Conservation (phyloP, 331 rosid genomes). For the Quercus lobata region DNA sequence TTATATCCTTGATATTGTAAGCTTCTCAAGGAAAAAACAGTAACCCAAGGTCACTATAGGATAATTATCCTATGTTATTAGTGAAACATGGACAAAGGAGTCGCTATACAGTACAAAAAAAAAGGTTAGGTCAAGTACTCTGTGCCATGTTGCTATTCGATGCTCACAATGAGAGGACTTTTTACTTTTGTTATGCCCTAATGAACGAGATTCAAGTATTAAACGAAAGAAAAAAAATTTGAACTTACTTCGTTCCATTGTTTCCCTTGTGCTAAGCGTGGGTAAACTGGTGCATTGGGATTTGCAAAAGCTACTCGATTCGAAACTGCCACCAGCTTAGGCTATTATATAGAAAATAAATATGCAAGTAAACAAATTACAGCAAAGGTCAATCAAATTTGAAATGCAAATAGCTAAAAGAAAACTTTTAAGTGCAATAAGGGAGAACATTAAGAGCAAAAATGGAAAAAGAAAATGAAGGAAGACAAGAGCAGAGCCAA, state of each 20-base stretch:
- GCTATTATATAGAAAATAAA: slow-evolving; percentile 40
- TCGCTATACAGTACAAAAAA: neutral
- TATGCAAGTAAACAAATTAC: slow-evolving; percentile 1
- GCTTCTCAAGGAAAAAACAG: neutral
- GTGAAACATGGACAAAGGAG: neutral
- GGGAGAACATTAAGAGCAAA: no score
- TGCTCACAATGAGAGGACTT: neutral
- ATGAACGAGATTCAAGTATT: slow-evolving; percentile 4
- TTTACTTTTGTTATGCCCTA: neutral
- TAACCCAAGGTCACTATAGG: neutral
- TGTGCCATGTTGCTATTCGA: neutral
- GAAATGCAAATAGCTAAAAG: neutral
- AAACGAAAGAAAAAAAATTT: neutral
- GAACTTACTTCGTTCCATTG: slow-evolving; percentile 74
- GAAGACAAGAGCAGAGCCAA: neutral
- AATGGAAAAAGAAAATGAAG: neutral
- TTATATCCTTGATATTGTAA: neutral
- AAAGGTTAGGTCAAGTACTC: neutral
- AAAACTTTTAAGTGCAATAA: neutral
- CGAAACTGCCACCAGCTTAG: slow-evolving; percentile 76
- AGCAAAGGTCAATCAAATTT: neutral
- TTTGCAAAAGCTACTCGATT: slow-evolving; percentile 54
- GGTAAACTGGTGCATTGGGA: slow-evolving; percentile 89
- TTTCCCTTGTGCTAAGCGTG: slow-evolving; percentile 89
- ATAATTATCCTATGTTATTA: neutral